Evolutionary conservation across 495 filamentous ascomycete species (phyloP).

Genomic region (Bacidia rubella): DNA sequence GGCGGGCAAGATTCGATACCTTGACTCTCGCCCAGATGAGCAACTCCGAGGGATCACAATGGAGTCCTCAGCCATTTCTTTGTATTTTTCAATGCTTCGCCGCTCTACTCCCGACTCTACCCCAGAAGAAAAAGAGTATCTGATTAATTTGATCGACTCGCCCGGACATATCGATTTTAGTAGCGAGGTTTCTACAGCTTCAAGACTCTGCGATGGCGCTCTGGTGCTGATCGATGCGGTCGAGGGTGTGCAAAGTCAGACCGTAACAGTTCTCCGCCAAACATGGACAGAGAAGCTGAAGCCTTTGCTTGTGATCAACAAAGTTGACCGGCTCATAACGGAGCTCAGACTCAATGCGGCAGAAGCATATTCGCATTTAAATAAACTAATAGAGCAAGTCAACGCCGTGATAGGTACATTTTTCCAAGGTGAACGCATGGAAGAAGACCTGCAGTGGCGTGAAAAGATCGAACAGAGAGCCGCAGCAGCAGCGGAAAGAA

Average conservation of each 20-base stretch:
- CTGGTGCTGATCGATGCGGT: slow-evolving; percentile 95
- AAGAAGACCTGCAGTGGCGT: slow-evolving; percentile 93
- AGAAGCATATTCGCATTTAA: slow-evolving; percentile 86
- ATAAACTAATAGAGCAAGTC: slow-evolving; percentile 80
- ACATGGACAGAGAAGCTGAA: slow-evolving; percentile 94
- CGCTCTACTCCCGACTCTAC: slow-evolving; percentile 51
- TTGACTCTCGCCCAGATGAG: slow-evolving; percentile 94
- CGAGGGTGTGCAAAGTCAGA: slow-evolving; percentile 96
- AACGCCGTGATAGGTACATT: slow-evolving; percentile 97
- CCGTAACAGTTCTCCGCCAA: slow-evolving; percentile 88
- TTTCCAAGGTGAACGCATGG: slow-evolving; percentile 97
- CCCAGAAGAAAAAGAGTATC: slow-evolving; percentile 68
- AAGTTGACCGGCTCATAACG: slow-evolving; percentile 87
- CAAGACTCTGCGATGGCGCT: slow-evolving; percentile 86
- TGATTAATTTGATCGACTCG: slow-evolving; percentile 97
- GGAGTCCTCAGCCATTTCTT: slow-evolving; percentile 96
- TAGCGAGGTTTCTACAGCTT: slow-evolving; percentile 93
- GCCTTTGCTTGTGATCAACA: slow-evolving; percentile 92
- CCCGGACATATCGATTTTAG: slow-evolving; percentile 98
- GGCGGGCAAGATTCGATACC: slow-evolving; percentile 93
- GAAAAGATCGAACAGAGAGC: slow-evolving; percentile 81
- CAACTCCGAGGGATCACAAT: slow-evolving; percentile 96
- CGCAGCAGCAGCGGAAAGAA: slow-evolving; percentile 37
- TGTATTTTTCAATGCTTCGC: slow-evolving; percentile 85
- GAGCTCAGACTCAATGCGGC: slow-evolving; percentile 83